Conservation (phyloP, 169 alveolate species). For the Eimeria brunetti region DNA sequence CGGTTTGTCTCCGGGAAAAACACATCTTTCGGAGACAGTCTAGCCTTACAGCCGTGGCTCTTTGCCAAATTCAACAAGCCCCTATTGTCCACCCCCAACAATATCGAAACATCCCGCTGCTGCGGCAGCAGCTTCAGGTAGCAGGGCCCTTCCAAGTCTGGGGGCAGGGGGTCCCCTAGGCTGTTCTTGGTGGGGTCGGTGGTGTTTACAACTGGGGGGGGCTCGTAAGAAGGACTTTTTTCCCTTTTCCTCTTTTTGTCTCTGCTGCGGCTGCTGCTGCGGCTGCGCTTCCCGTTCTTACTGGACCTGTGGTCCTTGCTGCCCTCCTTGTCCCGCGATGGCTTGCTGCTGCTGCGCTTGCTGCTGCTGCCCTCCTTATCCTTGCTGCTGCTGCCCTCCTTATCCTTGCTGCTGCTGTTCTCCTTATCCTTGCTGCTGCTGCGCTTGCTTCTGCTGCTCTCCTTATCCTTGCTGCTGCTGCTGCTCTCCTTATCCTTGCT, state of each 20-base stretch:
- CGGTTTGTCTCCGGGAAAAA: conserved; percentile 71
- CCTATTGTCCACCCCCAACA: conserved; percentile 73
- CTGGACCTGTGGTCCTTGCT: neutral
- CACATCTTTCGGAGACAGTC: conserved; percentile 39
- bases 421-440: neutral
- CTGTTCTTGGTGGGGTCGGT: conserved; percentile 65
- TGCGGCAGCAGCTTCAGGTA: conserved; percentile 70
- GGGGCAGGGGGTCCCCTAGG: conserved; percentile 64
- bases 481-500: conserved; percentile 3
- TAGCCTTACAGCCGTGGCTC: conserved; percentile 62
- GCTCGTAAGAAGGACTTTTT: conserved; percentile 33
- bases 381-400: neutral
- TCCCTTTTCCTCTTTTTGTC: conserved; percentile 45
- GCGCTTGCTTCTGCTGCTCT: conserved; percentile 14
- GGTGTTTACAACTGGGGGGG: conserved; percentile 41
- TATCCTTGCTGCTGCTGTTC: neutral
- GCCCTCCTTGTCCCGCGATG: no score
- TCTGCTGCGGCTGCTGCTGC: conserved; percentile 34
- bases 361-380: neutral
- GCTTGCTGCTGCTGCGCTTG: no score
- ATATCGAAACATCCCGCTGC: conserved; percentile 61
- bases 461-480: neutral
- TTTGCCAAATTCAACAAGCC: conserved; percentile 62
- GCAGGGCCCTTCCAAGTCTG: conserved; percentile 76
- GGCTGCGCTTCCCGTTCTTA: conserved; percentile 7